These are phyloP conservation scores for Lithocarpus polystachyus DNA, from an alignment of 306 rosid species.

Conservation along the genomic window DNA sequence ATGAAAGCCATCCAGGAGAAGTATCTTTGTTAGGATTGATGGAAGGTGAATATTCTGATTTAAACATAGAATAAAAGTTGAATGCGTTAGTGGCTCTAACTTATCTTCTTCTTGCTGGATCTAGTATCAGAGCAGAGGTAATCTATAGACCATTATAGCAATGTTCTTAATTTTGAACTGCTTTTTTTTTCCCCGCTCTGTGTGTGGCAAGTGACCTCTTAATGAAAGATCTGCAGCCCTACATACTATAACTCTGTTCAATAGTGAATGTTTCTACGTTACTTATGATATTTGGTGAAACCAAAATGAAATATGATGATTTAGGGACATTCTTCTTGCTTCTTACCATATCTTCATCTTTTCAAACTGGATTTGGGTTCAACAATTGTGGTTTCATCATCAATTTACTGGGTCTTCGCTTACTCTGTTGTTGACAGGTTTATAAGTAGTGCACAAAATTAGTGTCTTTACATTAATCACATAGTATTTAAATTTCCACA, in stretches of 20 bases:
- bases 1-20: constrained; percentile 91
- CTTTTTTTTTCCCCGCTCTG: no score
- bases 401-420: background rate
- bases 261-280: background rate
- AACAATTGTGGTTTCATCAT: background rate
- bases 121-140: constrained; percentile 79
- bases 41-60: constrained; percentile 90
- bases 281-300: background rate
- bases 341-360: background rate
- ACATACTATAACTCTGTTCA: background rate
- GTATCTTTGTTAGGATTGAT: constrained; percentile 82
- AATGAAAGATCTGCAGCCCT: background rate
- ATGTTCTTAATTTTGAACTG: background rate
- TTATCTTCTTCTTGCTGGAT: constrained; percentile 79
- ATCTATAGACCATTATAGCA: constrained; percentile 10
- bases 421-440: background rate
- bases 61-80: constrained; percentile 86
- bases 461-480: background rate
- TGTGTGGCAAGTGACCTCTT: no score
- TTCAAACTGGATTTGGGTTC: background rate
- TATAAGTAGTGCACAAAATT: background rate
- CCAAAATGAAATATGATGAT: background rate
- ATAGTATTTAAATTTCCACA: background rate
- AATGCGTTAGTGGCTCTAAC: constrained; percentile 72
- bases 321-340: background rate